Percentiles rank a stretch among this genome's conserved stretches.
Conservation (phyloP, 768 basidiomycete species). For the Daedaleopsis nitida region DNA sequence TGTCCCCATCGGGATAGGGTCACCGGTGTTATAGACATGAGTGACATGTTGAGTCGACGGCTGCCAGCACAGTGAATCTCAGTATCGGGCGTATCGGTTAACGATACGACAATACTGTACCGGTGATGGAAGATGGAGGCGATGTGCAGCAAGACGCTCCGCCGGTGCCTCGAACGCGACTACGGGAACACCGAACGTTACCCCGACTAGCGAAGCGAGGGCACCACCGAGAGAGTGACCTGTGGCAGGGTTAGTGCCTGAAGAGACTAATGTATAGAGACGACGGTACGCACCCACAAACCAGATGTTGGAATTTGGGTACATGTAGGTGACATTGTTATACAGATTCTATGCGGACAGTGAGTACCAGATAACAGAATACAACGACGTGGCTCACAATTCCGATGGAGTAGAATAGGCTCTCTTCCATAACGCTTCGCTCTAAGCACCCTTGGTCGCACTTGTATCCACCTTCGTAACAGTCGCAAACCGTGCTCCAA, state of each 20-base stretch:
- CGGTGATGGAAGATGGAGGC: slow-evolving; percentile 87
- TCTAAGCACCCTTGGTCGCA: slow-evolving; percentile 87
- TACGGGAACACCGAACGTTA: slow-evolving; percentile 90
- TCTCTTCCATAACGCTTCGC: slow-evolving; percentile 73
- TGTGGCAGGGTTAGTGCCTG: background rate
- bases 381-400: slow-evolving; percentile 52
- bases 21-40: slow-evolving; percentile 91
- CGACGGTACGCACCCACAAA: slow-evolving; percentile 52
- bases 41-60: slow-evolving; percentile 76
- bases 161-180: slow-evolving; percentile 88
- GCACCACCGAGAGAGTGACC: slow-evolving; percentile 86
- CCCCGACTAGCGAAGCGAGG: slow-evolving; percentile 79
- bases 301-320: slow-evolving; percentile 90
- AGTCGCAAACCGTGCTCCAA: slow-evolving; percentile 92
- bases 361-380: background rate
- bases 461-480: slow-evolving; percentile 71
- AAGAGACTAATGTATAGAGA: background rate
- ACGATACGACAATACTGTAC: slow-evolving; percentile 42
- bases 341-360: slow-evolving; percentile 69
- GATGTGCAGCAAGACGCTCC: slow-evolving; percentile 42
- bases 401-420: slow-evolving; percentile 86
- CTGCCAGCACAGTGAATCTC: slow-evolving; percentile 35
- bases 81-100: background rate
- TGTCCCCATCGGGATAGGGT: slow-evolving; percentile 87
- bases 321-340: slow-evolving; percentile 89